Percentiles rank a stretch among this genome's conserved stretches.
These are phyloP conservation scores for Populus pruinosa DNA, from an alignment of 345 rosid species.

Conservation along the genomic window DNA sequence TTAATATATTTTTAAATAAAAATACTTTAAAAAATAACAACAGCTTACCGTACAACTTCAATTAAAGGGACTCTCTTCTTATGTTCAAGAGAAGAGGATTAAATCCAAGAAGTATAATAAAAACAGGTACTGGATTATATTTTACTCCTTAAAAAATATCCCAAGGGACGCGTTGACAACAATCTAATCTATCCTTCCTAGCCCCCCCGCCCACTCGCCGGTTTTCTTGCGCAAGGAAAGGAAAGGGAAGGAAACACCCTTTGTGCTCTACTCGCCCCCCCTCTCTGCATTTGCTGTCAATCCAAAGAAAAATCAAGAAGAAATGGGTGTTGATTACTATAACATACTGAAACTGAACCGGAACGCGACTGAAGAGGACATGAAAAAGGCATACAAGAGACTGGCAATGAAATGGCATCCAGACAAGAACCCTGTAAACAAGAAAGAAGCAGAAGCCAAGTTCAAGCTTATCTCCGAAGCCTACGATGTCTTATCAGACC, in stretches of 20 bases:
- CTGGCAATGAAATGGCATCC: conserved; percentile 94
- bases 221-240: not conserved
- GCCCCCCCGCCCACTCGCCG: conserved; percentile 30
- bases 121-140: not conserved
- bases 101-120: not conserved
- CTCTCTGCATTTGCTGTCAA: not conserved
- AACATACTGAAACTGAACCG: conserved; percentile 66
- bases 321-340: conserved; percentile 90
- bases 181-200: not conserved
- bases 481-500: conserved; percentile 75
- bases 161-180: not conserved
- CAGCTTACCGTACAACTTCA: too few species aligned
- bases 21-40: too few species aligned
- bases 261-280: not conserved
- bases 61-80: not conserved
- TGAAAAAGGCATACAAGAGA: conserved; percentile 64
- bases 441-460: conserved; percentile 77
- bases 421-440: conserved; percentile 69
- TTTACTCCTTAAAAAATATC: conserved; percentile 1
- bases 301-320: not conserved
- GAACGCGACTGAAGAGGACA: conserved; percentile 69
- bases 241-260: not conserved
- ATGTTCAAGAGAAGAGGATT: not conserved
- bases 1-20: too few species aligned
- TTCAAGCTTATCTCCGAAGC: conserved; percentile 87